Base-by-base conservation (phyloP, 73 alveolate species). In the Blepharisma stoltei region DNA sequence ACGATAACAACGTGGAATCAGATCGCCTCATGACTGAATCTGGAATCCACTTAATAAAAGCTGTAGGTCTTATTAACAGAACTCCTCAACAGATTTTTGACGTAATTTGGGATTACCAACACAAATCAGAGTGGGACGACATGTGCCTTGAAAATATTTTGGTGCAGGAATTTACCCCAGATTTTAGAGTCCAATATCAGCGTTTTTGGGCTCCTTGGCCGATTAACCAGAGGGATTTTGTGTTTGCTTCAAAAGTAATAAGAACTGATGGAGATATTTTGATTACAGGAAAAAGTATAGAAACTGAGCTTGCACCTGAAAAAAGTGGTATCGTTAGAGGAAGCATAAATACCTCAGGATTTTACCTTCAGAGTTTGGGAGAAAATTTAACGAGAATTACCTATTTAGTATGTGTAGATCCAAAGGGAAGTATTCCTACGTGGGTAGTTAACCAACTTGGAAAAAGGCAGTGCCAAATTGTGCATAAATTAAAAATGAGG, bases 191-290 rank as follows among this genome's bases (percentile, higher is more conserved):
- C n/a, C 66, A 52, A 52, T 52, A 52, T 52, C 27, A 52, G 23
- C n/a, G 66, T 14, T 52, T 52, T 52, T 14, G 27, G 23, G 66
- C 66, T 14, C 66, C 66, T 14, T 52, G 66, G 66, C 66, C 66
- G n/a, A 20, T 52, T 14, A 52, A 4, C 4, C 23, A 52, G n/a
- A 52, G 66, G 4, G 66, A 52, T 52, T 52, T 52, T 52, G 66
- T 52, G n/a, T 52, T 52, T 4, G 66, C 66, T 52, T 11, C 66
- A 14, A 52, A 4, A 20, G 23, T 52, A 14, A 52, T 52, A 1
- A 52, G 23, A 14, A 11, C 27, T 52, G 66, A 52, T 4, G 66
- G 23, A 14, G 66, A 20, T 3, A 52, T 52, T 52, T 52, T 52
- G 23, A 20, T 52, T 14, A 20, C 23, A 52, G 66, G 27, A 14